phyloP scores from a whole-genome alignment of 768 basidiomycete genomes.

The Mycena epipterygia region DNA sequence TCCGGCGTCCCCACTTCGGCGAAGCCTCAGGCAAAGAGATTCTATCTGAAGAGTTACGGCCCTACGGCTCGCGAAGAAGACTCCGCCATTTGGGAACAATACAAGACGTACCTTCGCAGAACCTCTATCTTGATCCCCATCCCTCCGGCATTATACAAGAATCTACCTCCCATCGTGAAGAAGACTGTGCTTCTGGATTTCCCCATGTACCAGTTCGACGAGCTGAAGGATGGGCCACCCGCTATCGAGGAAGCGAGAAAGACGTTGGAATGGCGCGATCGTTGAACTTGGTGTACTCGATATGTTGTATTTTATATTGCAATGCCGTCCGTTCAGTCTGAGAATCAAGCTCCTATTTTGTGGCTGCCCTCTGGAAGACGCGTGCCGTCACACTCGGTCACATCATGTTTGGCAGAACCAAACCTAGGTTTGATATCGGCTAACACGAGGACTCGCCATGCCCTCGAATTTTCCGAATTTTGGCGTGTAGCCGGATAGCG shows the following conservation, averaged over 20 bases:
- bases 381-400: no score
- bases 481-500: background rate
- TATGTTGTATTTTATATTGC: no score
- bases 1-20: slow-evolving; percentile 81
- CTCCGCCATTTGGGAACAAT: slow-evolving; percentile 61
- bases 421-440: background rate
- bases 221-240: slow-evolving; percentile 59
- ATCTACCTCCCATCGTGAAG: slow-evolving; percentile 67
- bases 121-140: slow-evolving; percentile 76
- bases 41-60: slow-evolving; percentile 66
- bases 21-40: slow-evolving; percentile 73
- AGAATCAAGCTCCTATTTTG: no score
- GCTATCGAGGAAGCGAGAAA: slow-evolving; percentile 55
- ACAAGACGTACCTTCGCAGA: slow-evolving; percentile 65
- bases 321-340: no score
- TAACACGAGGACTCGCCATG: background rate
- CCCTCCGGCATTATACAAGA: slow-evolving; percentile 67
- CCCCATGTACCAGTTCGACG: slow-evolving; percentile 71
- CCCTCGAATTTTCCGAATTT: background rate
- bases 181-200: slow-evolving; percentile 71
- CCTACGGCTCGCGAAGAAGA: slow-evolving; percentile 47
- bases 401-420: background rate
- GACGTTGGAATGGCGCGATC: background rate
- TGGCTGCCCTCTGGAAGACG: no score
- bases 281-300: background rate